Evolutionary conservation across 257 asterid genomes (phyloP), one percentile per base, ranked within the genome.

Genomic region (Hygrophila difformis): DNA sequence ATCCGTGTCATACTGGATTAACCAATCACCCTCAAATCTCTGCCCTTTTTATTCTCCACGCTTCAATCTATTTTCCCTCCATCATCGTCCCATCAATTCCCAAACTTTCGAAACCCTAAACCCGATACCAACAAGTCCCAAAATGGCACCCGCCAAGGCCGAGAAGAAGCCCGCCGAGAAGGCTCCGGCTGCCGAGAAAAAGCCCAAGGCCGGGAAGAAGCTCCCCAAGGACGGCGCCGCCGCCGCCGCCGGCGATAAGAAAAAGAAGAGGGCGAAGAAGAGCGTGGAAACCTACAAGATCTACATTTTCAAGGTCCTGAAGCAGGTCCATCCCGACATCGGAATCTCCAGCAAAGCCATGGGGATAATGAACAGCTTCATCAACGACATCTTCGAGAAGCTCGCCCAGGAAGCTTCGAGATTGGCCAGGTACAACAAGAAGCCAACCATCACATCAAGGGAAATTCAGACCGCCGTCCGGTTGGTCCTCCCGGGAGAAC

Each of bases 361-460:
- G 91, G 91, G 91, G 0, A 79, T 79, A 44, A 79, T 79, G 91
- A 79, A 79, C 76, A 76, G 79, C 23, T 79, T 79, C 63, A 79
- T 79, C 53, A 75, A 75, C 16, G 89, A 79, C 49, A 79, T 79
- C 3, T 79, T 79, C 6, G 84, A 79, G 70, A 79, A 79, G 53
- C 62, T 68, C 0, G 74, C 37, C 10, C 37, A 33, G 37, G 37
- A 33, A 33, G 8, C 37, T 5, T 33, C 37, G 1, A 70, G 71
- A 23, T 51, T 78, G 21, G 87, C 87, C 0, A 48, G 87, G 57
- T 71, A 71, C 61, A 78, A 78, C 44, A 78, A 78, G 70, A 78
- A 78, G 68, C 87, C 87, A 0, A 78, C 87, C 0, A 74, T 78
- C 10, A 33, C 37, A 5, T 33, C 37, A 3, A 33, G 37, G 37